Percentiles rank a stretch among this genome's conserved stretches.
Conservation (phyloP, 2,329 filamentous ascomycete genomes). For the Dothideomycetes sp. region DNA sequence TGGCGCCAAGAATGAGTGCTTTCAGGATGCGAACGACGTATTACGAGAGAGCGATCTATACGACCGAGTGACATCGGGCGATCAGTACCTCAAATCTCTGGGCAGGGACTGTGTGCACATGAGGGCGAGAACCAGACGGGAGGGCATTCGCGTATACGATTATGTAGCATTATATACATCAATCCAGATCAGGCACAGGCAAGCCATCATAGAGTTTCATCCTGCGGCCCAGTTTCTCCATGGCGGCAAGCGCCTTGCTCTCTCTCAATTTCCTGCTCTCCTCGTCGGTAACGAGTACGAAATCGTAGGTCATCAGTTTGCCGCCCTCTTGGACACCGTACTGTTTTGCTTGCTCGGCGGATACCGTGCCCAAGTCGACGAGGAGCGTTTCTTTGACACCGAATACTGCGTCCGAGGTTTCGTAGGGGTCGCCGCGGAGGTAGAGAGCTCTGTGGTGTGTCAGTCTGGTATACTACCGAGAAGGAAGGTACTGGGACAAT, state of each 20-base stretch:
- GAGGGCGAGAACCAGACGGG: no score
- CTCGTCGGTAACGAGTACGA: slow-evolving; percentile 62
- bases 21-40: no score
- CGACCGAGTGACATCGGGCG: no score
- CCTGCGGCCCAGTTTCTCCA: slow-evolving; percentile 54
- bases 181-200: slow-evolving; percentile 61
- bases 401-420: slow-evolving; percentile 75
- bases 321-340: slow-evolving; percentile 55
- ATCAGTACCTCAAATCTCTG: no score
- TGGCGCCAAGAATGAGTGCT: no score
- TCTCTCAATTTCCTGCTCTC: slow-evolving; percentile 59
- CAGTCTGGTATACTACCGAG: slow-evolving; percentile 5
- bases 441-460: slow-evolving; percentile 55
- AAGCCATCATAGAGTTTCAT: slow-evolving; percentile 67
- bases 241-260: slow-evolving; percentile 53
- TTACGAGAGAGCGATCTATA: no score
- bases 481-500: no score
- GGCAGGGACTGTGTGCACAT: no score
- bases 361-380: slow-evolving; percentile 49
- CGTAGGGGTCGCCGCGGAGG: slow-evolving; percentile 66
- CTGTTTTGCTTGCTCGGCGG: slow-evolving; percentile 39
- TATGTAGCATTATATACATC: neutral
- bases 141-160: no score
- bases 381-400: slow-evolving; percentile 73
- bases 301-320: slow-evolving; percentile 51